Conservation (phyloP, 306 rosid species). For the Alnus rubra region DNA sequence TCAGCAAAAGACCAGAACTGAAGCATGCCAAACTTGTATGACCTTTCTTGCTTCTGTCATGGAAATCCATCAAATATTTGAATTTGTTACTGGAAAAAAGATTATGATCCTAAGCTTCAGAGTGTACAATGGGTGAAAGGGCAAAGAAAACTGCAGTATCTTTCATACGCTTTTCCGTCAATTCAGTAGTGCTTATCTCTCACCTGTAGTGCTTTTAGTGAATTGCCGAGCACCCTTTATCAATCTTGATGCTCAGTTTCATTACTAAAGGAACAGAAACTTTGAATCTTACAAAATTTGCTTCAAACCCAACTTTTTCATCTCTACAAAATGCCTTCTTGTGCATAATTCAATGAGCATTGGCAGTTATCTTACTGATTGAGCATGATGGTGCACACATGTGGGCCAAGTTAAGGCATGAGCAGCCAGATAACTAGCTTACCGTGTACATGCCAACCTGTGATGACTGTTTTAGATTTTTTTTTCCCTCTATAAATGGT, state of each 20-base stretch:
- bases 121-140: neutral
- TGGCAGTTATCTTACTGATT: neutral
- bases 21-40: neutral
- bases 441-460: neutral
- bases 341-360: neutral
- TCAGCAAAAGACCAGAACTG: conserved; percentile 8
- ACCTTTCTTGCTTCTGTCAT: neutral
- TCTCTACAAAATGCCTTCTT: neutral
- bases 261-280: neutral
- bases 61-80: neutral
- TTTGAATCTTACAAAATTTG: neutral
- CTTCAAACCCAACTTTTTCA: neutral
- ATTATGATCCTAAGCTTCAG: neutral
- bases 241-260: neutral
- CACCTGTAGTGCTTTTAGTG: neutral
- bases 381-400: neutral
- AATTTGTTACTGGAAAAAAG: neutral
- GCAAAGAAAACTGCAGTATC: neutral
- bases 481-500: neutral
- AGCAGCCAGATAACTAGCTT: neutral
- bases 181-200: neutral
- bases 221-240: neutral
- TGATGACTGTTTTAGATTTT: neutral
- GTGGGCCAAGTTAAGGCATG: conserved; percentile 1
- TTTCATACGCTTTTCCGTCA: neutral